Percentiles rank a stretch among this genome's conserved stretches.
These are phyloP conservation scores for Dictyostelium firmibasis DNA, from an alignment of 78 protist species.

Conservation along the genomic window DNA sequence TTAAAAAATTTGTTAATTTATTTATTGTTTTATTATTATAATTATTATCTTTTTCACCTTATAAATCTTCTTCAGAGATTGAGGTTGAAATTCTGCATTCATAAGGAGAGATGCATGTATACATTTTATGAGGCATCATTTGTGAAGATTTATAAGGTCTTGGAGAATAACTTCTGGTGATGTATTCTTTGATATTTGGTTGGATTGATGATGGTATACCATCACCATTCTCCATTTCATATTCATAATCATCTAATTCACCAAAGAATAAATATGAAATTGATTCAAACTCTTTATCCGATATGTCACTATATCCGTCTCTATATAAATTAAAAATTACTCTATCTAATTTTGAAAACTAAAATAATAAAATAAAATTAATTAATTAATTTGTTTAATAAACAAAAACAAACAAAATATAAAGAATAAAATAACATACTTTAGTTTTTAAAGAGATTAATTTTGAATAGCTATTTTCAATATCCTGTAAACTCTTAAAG, in stretches of 20 bases:
- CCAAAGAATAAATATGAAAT: constrained; percentile 24
- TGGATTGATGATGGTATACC: constrained; percentile 13
- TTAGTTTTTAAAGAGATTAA: constrained; percentile 62
- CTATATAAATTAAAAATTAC: constrained; percentile 25
- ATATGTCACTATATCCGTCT: constrained; percentile 51
- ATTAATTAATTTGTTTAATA: too few relatives aligned
- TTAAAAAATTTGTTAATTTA: background rate
- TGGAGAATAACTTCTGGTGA: constrained; percentile 71
- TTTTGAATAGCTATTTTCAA: constrained; percentile 52
- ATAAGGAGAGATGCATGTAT: constrained; percentile 35
- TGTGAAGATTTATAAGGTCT: constrained; percentile 67
- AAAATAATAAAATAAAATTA: background rate
- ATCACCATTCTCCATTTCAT: constrained; percentile 5
- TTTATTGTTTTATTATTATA: background rate
- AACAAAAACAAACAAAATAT: too few relatives aligned
- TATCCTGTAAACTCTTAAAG: constrained; percentile 41
- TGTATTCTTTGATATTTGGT: constrained; percentile 63
- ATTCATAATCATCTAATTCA: constrained; percentile 1
- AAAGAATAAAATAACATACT: background rate
- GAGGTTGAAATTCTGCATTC: constrained; percentile 64
- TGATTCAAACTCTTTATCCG: constrained; percentile 22
- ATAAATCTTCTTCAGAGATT: constrained; percentile 68
- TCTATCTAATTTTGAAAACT: constrained; percentile 70
- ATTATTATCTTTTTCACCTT: background rate
- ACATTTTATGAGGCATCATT: constrained; percentile 75